Evolutionary conservation across 192 early-diverging fungal species (phyloP), one percentile per base, ranked within the genome.

Genomic region (Backusella sp.): DNA sequence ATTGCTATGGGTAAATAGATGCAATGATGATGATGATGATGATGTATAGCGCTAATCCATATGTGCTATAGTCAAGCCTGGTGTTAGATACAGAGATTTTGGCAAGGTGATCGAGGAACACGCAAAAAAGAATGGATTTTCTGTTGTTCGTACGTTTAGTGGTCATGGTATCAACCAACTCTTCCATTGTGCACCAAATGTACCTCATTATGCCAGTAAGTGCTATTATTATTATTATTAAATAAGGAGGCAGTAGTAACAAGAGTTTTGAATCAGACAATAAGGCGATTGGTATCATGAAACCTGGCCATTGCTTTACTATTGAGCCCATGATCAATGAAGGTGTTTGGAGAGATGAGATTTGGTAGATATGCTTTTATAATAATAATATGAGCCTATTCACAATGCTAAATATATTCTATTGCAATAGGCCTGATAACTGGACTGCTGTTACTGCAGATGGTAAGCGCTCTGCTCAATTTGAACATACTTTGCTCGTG

Each of bases 241-340:
- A 34, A 21, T 1, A 32, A 4, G 28, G 4, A 6, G 26, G 11
- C 14, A 4, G 14, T 39, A 26, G 28, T 67, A 14, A 32, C 17
- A 26, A 6, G 14, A 19, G 53, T 66, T 66, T 59, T 46, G 17
- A 14, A 56, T 30, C 66, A 84, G 83, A 92, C 66, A 98, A 98
- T 84, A 98, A 98, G 88, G 95, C 96, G 0, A 90, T 98, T 66
- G 98, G 98, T 30, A 89, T 94, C 4, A 95, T 98, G 90, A 96
- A 96, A 85, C 87, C 93, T 34, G 98, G 98, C 8, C 96, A 98
- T 77, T 88, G 91, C 39, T 99, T 99, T 73, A 99, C 98, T 6
- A 99, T 99, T 74, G 98, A 99, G 83, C 98, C 97, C 7, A 98
- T 98, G 97, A 98, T 99, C 83, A 93, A 92, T 75, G 95, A 94